Evolutionary conservation across 495 filamentous ascomycete species (phyloP).

Genomic region (Aspergillus saccharolyticus): DNA sequence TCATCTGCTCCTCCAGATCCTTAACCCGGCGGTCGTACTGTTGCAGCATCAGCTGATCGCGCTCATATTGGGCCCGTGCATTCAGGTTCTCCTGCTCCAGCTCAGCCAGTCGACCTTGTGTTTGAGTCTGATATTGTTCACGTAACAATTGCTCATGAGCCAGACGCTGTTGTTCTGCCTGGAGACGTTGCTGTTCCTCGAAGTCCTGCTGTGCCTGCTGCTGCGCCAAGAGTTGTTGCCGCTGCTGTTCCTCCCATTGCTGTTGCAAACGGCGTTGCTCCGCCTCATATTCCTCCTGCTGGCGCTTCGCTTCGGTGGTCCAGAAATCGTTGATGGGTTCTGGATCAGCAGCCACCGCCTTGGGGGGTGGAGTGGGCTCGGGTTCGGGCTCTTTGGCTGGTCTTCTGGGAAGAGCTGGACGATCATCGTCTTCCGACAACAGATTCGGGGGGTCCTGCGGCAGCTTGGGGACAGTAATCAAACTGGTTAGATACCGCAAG

Average conservation of each 20-base stretch:
- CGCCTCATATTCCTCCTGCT: conserved; percentile 90
- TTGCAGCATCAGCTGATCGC: conserved; percentile 93
- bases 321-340: conserved; percentile 97
- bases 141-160: conserved; percentile 85
- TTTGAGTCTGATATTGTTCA: conserved; percentile 86
- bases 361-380: conserved; percentile 62
- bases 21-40: conserved; percentile 95
- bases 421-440: conserved; percentile 74
- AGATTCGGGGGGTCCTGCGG: conserved; percentile 91
- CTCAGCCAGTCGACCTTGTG: conserved; percentile 88
- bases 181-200: conserved; percentile 84
- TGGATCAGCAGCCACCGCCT: conserved; percentile 65
- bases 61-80: conserved; percentile 89
- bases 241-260: conserved; percentile 70
- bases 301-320: conserved; percentile 83
- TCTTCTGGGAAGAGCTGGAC: conserved; percentile 75
- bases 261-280: conserved; percentile 84
- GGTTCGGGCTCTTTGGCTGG: conserved; percentile 59
- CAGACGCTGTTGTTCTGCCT: conserved; percentile 82
- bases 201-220: conserved; percentile 86
- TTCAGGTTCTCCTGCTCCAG: conserved; percentile 92
- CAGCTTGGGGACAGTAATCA: conserved; percentile 93
- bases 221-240: conserved; percentile 72
- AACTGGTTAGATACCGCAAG: conserved; percentile 87
- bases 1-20: conserved; percentile 81